phyloP scores from a whole-genome alignment of 306 rosid species.

The Fragaria ananassa region DNA sequence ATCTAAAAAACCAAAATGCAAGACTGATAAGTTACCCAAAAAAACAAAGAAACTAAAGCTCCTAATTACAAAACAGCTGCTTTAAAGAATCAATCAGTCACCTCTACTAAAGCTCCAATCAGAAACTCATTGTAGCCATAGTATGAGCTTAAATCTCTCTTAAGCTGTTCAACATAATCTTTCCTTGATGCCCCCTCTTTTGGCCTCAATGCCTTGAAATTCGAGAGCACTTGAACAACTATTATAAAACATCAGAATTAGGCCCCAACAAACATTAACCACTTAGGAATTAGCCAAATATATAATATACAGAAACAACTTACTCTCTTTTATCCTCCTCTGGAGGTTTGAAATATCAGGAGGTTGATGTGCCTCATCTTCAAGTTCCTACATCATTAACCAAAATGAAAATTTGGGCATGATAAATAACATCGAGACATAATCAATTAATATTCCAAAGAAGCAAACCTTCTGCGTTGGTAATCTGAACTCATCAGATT shows the following conservation, averaged over 20 bases:
- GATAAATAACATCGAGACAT: neutral
- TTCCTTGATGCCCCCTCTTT: constrained; percentile 59
- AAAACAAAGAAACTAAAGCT: too few relatives aligned
- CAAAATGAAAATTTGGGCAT: neutral
- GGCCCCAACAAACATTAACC: neutral
- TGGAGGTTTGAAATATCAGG: constrained; percentile 79
- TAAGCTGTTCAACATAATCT: constrained; percentile 73
- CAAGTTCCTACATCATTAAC: constrained; percentile 58
- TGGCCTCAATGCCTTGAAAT: constrained; percentile 74
- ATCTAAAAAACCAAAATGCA: constrained; percentile 37
- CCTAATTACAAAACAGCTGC: neutral
- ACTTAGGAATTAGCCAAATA: neutral
- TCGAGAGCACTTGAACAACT: constrained; percentile 88
- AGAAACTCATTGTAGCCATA: constrained; percentile 88
- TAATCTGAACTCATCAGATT: constrained; percentile 85
- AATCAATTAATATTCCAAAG: too few relatives aligned
- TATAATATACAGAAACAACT: constrained; percentile 16
- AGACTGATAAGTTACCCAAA: neutral
- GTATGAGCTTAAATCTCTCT: constrained; percentile 66
- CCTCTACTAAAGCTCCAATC: constrained; percentile 82
- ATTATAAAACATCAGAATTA: constrained; percentile 7
- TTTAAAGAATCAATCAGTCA: constrained; percentile 12
- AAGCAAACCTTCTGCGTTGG: constrained; percentile 61
- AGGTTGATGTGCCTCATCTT: constrained; percentile 61
- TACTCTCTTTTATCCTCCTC: constrained; percentile 85